Evolutionary conservation across 495 filamentous ascomycete genomes (phyloP), one percentile per base, ranked within the genome.

Genomic region (Lophium mytilinum): DNA sequence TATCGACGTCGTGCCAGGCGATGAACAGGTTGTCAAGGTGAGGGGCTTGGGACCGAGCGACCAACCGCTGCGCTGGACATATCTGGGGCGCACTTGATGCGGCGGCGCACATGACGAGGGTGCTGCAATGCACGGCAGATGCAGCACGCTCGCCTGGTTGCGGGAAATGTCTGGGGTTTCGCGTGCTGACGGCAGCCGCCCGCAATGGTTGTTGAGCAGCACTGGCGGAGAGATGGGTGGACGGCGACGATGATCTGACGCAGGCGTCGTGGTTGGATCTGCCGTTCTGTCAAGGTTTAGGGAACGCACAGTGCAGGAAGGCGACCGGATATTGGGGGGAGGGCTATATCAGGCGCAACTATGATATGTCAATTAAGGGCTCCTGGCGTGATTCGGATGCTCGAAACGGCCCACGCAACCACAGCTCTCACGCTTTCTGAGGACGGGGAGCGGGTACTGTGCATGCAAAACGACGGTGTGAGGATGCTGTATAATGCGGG

Each of bases 1-100:
- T 33, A 60, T 72, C 24, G 70, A 72, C 55, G 61, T 72, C n/a
- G 69, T 70, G 24, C 70, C 70, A 19, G 70, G 69, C 5, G 70
- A 72, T 46, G 69, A 71, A 53, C 70, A 71, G 56, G 56, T 66
- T 35, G 51, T 72, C 47, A 60, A 33, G 46, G 69, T 71, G 49
- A 64, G 43, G 57, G 65, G 66, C 0, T 53, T 72, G 21, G 64
- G 39, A n/a, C 24, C 24, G 17, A 43, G 43, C 42, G 68, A 68
- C 56, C 24, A 53, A 49, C 57, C 57, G 33, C 57, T 72, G 50
- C 49, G 53, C 56, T 72, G 69, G 69, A 68, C 54, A 50, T 72
- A 71, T 60, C 56, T 71, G 36, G 70, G 69, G 30, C 17, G 42
- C 21, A 56, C 37, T 36, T 66, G 62, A 65, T 55, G 54, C 54